Percentiles rank a stretch among this genome's conserved stretches.
Conservation (phyloP, 495 filamentous ascomycete genomes). For the Cercophora newfieldiana region DNA sequence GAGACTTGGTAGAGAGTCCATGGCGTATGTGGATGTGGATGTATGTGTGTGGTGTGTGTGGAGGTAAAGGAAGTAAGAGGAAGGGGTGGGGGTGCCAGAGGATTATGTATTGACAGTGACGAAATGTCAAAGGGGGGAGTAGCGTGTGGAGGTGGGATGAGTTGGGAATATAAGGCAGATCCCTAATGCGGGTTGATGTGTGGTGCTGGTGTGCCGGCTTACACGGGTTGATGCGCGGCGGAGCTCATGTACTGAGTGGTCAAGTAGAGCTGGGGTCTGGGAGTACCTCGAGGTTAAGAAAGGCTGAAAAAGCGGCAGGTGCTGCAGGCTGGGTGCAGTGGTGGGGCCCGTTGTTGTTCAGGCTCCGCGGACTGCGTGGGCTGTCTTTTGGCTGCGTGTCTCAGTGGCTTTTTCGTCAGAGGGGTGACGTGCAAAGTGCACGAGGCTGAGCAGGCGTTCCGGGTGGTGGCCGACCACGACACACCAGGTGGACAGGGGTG, state of each 20-base stretch:
- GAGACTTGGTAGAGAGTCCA: slow-evolving; percentile 41
- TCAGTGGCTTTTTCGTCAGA: slow-evolving; percentile 33
- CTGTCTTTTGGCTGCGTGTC: slow-evolving; percentile 34
- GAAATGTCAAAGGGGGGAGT: background rate
- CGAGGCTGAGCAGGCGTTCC: slow-evolving; percentile 40
- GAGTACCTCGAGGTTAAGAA: background rate
- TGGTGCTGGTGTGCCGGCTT: background rate
- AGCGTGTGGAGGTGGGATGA: slow-evolving; percentile 11
- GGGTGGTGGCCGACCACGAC: slow-evolving; percentile 28
- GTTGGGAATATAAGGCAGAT: background rate
- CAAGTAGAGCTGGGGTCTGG: background rate
- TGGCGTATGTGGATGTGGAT: slow-evolving; percentile 30
- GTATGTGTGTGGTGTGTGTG: slow-evolving; percentile 18
- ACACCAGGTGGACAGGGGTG: slow-evolving; percentile 35
- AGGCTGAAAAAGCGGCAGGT: slow-evolving; percentile 26
- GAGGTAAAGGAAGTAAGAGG: slow-evolving; percentile 1
- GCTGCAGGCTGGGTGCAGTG: slow-evolving; percentile 24
- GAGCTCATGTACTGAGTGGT: background rate
- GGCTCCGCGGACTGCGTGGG: slow-evolving; percentile 22
- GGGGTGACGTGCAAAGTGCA: slow-evolving; percentile 38
- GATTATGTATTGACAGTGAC: background rate
- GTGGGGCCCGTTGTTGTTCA: slow-evolving; percentile 23
- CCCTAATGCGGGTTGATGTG: background rate
- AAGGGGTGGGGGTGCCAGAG: slow-evolving; percentile 5
- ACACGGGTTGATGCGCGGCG: slow-evolving; percentile 1